Evolutionary conservation across 1,284 basidiomycete genomes (phyloP), one percentile per base, ranked within the genome.

Genomic region (Veloporphyrellus conicus): DNA sequence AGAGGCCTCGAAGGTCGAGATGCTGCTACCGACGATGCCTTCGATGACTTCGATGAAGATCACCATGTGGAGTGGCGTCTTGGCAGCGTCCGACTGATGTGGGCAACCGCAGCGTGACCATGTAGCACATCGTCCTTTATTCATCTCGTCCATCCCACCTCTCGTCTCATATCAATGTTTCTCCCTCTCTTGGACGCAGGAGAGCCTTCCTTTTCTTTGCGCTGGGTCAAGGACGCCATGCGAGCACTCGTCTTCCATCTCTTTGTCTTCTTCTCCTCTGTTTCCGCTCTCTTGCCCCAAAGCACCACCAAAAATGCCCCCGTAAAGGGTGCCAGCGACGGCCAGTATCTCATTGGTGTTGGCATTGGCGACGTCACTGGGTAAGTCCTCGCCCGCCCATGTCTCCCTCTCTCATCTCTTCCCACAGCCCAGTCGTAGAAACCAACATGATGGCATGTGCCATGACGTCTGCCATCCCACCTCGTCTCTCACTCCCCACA

Each of bases 301-400:
- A 11, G n/a, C n/a, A n/a, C n/a, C n/a, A n/a, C n/a, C n/a, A n/a
- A n/a, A n/a, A n/a, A 27, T n/a, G 5, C 18, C 19, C 7, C 25
- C 6, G 33, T 53, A 12, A 34, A 18, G 6, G 45, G 45, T 3
- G 38, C 49, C 18, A 47, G 11, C 28, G 29, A 49, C 6, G 63
- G 59, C 20, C 52, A 43, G 35, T 63, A 64, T 41, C 35, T 62
- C 52, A 46, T 64, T 11, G 62, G 61, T 8, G 48, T 66, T 9
- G 86, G 88, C 14, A 80, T 82, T 55, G 87, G 78, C 22, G 88
- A 91, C 58, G 78, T 90, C 53, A 90, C 87, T 43, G 87, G 89
- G 75, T 84, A 33, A 6, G 49, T 50, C 43, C n/a, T 48, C 35
- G 22, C n/a, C 22, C 41, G 45, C 35, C 15, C 32, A 9, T 11